Evolutionary conservation across 2,329 filamentous ascomycete genomes (phyloP).

Genomic region (Neonectria punicea): DNA sequence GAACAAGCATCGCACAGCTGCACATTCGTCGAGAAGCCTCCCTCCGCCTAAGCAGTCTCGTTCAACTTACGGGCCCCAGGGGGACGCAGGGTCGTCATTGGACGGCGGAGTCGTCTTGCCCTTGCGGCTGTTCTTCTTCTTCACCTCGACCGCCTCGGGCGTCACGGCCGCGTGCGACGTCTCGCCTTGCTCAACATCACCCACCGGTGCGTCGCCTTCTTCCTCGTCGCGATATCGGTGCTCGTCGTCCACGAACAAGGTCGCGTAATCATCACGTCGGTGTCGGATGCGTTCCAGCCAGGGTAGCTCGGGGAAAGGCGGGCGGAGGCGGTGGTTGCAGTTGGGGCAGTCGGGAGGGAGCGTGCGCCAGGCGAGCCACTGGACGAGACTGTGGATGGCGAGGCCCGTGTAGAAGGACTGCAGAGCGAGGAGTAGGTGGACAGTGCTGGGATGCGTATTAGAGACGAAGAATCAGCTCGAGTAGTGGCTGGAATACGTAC

Average conservation of each 20-base stretch:
- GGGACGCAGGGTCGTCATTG: slow-evolving; percentile 31
- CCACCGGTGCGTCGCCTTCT: slow-evolving; percentile 25
- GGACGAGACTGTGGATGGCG: slow-evolving; percentile 51
- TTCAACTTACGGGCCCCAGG: slow-evolving; percentile 28
- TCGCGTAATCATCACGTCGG: slow-evolving; percentile 29
- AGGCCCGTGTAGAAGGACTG: slow-evolving; percentile 53
- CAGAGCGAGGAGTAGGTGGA: slow-evolving; percentile 52
- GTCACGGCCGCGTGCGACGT: slow-evolving; percentile 14
- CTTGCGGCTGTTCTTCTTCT: slow-evolving; percentile 38
- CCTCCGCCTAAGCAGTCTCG: neutral
- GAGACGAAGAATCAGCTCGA: neutral
- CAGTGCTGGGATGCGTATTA: slow-evolving; percentile 42
- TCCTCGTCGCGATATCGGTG: slow-evolving; percentile 43
- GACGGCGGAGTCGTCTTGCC: slow-evolving; percentile 36
- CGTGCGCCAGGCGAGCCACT: slow-evolving; percentile 52
- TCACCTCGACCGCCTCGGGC: slow-evolving; percentile 38
- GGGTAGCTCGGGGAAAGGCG: slow-evolving; percentile 50
- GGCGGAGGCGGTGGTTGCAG: slow-evolving; percentile 52
- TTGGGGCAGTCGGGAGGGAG: slow-evolving; percentile 54
- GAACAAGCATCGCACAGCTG: neutral
- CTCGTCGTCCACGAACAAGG: slow-evolving; percentile 40
- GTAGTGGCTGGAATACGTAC: slow-evolving; percentile 40
- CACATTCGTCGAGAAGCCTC: neutral
- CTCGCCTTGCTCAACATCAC: slow-evolving; percentile 20
- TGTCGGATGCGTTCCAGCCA: slow-evolving; percentile 43